These are phyloP conservation scores for Chalara sp. DNA, from an alignment of 2,329 filamentous ascomycete genomes.

Conservation along the genomic window DNA sequence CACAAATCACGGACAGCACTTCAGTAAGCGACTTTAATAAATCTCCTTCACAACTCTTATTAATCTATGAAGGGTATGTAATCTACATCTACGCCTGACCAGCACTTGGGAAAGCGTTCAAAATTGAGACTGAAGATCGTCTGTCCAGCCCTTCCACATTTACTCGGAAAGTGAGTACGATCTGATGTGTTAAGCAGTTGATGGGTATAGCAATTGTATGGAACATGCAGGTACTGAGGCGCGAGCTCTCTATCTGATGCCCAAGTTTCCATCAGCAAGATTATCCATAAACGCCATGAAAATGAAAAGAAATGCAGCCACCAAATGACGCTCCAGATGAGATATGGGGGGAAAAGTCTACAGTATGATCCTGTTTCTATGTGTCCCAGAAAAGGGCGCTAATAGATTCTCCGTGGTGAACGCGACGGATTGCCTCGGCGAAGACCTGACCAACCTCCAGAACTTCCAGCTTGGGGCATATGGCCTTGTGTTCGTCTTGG, in stretches of 20 bases:
- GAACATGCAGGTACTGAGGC: slow-evolving; percentile 13
- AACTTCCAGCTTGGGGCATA: slow-evolving; percentile 85
- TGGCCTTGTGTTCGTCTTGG: slow-evolving; percentile 69
- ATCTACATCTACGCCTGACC: slow-evolving; percentile 3
- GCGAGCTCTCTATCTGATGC: slow-evolving; percentile 13
- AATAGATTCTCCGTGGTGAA: slow-evolving; percentile 97
- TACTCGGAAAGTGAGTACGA: slow-evolving; percentile 15
- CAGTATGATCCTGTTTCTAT: slow-evolving; percentile 33
- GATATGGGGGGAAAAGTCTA: slow-evolving; percentile 10
- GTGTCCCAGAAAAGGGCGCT: slow-evolving; percentile 75
- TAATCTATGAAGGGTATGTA: neutral
- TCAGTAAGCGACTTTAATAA: too few species aligned
- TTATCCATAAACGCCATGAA: slow-evolving; percentile 15
- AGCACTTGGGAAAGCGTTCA: slow-evolving; percentile 29
- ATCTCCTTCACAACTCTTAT: too few species aligned
- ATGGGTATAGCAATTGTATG: slow-evolving; percentile 26
- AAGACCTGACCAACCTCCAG: slow-evolving; percentile 88
- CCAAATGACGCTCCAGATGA: neutral
- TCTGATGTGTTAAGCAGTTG: slow-evolving; percentile 14
- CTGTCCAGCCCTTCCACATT: slow-evolving; percentile 16
- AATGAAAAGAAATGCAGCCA: neutral
- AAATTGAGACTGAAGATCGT: slow-evolving; percentile 11
- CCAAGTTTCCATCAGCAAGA: slow-evolving; percentile 9
- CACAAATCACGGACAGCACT: too few species aligned
- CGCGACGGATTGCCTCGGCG: slow-evolving; percentile 88